A percentile compares a stretch with the other conserved stretches of the same genome.
These are phyloP conservation scores for Ascochyta rabiei DNA, from an alignment of 2,329 filamentous ascomycete species.

Conservation along the genomic window DNA sequence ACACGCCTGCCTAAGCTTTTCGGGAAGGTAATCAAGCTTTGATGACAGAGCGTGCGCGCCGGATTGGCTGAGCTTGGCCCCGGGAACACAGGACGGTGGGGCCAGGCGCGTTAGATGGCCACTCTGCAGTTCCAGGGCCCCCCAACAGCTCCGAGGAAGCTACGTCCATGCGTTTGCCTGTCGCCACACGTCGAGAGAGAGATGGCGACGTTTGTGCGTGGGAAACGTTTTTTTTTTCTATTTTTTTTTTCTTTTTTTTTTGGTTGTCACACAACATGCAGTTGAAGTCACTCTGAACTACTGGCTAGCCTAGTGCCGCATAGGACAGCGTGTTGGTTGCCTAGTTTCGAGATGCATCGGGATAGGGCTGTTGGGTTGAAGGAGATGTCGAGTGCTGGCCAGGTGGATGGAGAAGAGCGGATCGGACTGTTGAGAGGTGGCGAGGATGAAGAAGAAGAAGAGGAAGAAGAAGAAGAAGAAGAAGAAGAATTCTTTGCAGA, in stretches of 20 bases:
- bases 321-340: not conserved
- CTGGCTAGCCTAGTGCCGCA: not conserved
- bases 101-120: conserved; percentile 1
- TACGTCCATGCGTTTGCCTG: not conserved
- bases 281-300: too few relatives aligned
- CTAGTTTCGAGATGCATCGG: not conserved
- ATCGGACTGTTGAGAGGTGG: conserved; percentile 26
- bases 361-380: conserved; percentile 3
- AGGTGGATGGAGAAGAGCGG: conserved; percentile 21
- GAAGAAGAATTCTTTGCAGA: not conserved
- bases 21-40: conserved; percentile 29
- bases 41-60: conserved; percentile 17
- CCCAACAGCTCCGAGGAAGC: not conserved
- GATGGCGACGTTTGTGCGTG: not conserved
- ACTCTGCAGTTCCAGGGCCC: conserved; percentile 9
- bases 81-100: not conserved
- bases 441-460: not conserved
- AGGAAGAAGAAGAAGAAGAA: too few relatives aligned
- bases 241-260: too few relatives aligned
- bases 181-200: not conserved
- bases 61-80: conserved; percentile 23
- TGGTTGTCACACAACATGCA: too few relatives aligned
- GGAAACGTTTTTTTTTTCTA: too few relatives aligned
- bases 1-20: conserved; percentile 23
- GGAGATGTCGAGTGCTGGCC: conserved; percentile 5